phyloP scores from a whole-genome alignment of 768 basidiomycete species.

The Serpula lacrymans region DNA sequence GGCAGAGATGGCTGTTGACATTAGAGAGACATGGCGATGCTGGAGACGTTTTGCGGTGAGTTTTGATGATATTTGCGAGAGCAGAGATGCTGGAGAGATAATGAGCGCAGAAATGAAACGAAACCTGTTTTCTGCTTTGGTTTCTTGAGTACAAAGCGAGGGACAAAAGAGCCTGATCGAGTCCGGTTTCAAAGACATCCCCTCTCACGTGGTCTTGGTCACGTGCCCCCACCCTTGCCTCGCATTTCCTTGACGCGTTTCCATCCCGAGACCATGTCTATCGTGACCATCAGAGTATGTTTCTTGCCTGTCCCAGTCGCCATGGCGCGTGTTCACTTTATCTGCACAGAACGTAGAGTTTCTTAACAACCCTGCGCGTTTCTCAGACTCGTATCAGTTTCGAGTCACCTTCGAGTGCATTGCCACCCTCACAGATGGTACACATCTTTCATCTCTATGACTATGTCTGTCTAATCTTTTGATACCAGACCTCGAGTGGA shows the following conservation, averaged over 20 bases:
- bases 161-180: too few species aligned
- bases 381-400: conserved; percentile 88
- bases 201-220: too few species aligned
- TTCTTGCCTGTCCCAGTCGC: background rate
- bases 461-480: background rate
- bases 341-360: conserved; percentile 75
- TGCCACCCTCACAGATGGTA: conserved; percentile 84
- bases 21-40: too few species aligned
- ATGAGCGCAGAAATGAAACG: too few species aligned
- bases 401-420: conserved; percentile 98
- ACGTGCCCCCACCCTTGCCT: background rate
- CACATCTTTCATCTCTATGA: conserved; percentile 10
- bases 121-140: too few species aligned
- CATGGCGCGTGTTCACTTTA: conserved; percentile 9
- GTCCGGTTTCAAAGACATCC: too few species aligned
- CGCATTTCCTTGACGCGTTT: background rate
- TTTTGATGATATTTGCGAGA: too few species aligned
- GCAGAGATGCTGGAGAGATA: too few species aligned
- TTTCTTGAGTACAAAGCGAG: too few species aligned
- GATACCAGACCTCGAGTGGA: conserved; percentile 90
- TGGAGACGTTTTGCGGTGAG: too few species aligned
- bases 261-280: conserved; percentile 47
- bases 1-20: too few species aligned
- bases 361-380: conserved; percentile 89
- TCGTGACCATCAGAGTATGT: conserved; percentile 66